Evolutionary conservation across 805 yeast genomes (phyloP).

Genomic region (Kregervanrija pseudodelftensis): DNA sequence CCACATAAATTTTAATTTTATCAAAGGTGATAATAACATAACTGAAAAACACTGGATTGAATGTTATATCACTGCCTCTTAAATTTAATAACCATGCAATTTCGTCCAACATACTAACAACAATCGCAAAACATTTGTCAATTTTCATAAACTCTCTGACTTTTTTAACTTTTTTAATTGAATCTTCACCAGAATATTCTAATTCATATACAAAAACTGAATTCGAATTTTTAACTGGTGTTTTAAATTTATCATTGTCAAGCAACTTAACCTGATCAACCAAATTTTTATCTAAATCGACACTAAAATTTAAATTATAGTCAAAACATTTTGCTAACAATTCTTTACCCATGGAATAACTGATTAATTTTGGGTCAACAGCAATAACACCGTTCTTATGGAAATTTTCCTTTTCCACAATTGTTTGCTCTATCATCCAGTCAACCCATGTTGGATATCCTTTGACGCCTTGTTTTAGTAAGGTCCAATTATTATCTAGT

Average conservation of each 20-base stretch:
- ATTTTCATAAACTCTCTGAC: constrained; percentile 22
- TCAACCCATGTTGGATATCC: constrained; percentile 74
- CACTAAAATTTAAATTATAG: constrained; percentile 38
- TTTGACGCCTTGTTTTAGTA: constrained; percentile 73
- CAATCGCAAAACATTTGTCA: constrained; percentile 35
- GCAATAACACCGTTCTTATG: constrained; percentile 43
- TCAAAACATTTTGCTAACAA: constrained; percentile 28
- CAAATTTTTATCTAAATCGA: constrained; percentile 52
- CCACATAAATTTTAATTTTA: constrained; percentile 33
- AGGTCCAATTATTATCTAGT: constrained; percentile 69
- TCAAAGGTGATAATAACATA: constrained; percentile 42
- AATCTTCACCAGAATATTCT: constrained; percentile 35
- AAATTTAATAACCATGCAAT: constrained; percentile 48
- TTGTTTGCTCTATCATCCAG: constrained; percentile 58
- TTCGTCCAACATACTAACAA: constrained; percentile 44
- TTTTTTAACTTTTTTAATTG: constrained; percentile 30
- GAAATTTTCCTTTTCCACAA: constrained; percentile 2
- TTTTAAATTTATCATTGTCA: constrained; percentile 12
- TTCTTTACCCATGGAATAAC: constrained; percentile 38
- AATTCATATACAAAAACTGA: constrained; percentile 30
- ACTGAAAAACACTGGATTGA: constrained; percentile 80
- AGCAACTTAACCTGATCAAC: constrained; percentile 68
- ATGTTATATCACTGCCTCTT: constrained; percentile 64
- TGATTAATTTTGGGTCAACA: constrained; percentile 73
- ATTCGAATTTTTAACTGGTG: constrained; percentile 17